Evolutionary conservation across 176 grass and related monocot genomes (phyloP).

Genomic region (Carex scoparia): DNA sequence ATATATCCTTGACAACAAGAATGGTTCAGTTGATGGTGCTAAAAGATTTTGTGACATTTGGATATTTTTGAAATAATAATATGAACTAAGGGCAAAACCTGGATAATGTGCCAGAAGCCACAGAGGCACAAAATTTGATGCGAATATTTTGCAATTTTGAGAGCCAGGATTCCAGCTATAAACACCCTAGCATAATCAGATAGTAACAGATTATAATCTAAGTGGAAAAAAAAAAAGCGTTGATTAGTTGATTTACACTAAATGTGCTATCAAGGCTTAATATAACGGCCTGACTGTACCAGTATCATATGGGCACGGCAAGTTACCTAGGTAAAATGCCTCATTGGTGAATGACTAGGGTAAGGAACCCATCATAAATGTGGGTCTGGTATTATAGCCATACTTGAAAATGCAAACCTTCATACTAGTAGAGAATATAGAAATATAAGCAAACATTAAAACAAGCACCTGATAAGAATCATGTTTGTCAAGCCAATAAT

Average conservation of each 20-base stretch:
- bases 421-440: not conserved
- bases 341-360: too few relatives aligned
- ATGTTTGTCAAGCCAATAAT: conserved; percentile 62
- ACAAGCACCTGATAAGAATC: conserved; percentile 40
- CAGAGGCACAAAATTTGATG: conserved; percentile 80
- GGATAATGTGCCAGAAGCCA: conserved; percentile 59
- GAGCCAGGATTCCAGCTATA: conserved; percentile 47
- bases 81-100: conserved; percentile 27
- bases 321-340: not conserved
- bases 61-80: not conserved
- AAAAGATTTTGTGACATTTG: not conserved
- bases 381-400: conserved; percentile 13
- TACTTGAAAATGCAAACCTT: not conserved
- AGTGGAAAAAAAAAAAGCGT: too few relatives aligned
- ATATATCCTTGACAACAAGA: not conserved
- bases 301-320: not conserved
- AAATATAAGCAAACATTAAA: not conserved
- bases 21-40: not conserved
- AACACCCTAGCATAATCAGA: conserved; percentile 42
- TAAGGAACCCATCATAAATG: not conserved
- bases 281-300: not conserved
- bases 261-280: not conserved
- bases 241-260: not conserved
- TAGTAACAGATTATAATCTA: not conserved
- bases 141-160: conserved; percentile 61